A percentile compares a stretch with the other conserved stretches of the same genome.
phyloP scores from a whole-genome alignment of 2,329 filamentous ascomycete genomes.

The Arthrinium phaeospermum region DNA sequence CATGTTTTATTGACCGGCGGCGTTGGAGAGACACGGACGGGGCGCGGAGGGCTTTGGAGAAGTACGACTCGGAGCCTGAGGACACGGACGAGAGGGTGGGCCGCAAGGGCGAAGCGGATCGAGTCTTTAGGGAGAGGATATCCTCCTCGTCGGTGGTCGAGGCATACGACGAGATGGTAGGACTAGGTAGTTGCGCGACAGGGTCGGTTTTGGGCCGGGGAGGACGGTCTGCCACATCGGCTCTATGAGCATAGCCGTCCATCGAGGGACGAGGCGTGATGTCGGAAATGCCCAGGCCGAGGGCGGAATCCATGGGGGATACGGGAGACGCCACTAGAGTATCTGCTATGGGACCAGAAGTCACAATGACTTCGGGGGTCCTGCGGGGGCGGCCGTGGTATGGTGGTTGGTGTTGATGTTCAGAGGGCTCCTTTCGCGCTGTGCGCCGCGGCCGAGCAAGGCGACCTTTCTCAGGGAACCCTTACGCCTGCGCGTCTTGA shows the following conservation, averaged over 20 bases:
- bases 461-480: slow-evolving; percentile 89
- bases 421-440: slow-evolving; percentile 59
- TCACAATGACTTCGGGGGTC: slow-evolving; percentile 30
- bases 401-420: slow-evolving; percentile 41
- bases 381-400: slow-evolving; percentile 23
- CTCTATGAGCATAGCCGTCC: slow-evolving; percentile 49
- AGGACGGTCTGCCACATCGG: slow-evolving; percentile 37
- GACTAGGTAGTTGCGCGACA: slow-evolving; percentile 49
- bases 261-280: slow-evolving; percentile 52
- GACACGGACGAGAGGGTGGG: slow-evolving; percentile 51
- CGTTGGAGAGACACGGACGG: slow-evolving; percentile 44
- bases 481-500: slow-evolving; percentile 70
- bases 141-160: slow-evolving; percentile 89
- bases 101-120: slow-evolving; percentile 49
- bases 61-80: slow-evolving; percentile 70
- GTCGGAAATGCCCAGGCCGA: slow-evolving; percentile 55
- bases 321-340: slow-evolving; percentile 18
- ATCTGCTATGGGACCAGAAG: slow-evolving; percentile 29
- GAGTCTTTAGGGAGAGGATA: slow-evolving; percentile 65
- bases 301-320: slow-evolving; percentile 11
- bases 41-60: slow-evolving; percentile 41
- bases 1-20: slow-evolving; percentile 55
- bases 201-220: slow-evolving; percentile 27
- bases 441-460: slow-evolving; percentile 75
- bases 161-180: slow-evolving; percentile 62